Base-by-base conservation (phyloP, 257 asterid species). In the Nicotiana otophora region DNA sequence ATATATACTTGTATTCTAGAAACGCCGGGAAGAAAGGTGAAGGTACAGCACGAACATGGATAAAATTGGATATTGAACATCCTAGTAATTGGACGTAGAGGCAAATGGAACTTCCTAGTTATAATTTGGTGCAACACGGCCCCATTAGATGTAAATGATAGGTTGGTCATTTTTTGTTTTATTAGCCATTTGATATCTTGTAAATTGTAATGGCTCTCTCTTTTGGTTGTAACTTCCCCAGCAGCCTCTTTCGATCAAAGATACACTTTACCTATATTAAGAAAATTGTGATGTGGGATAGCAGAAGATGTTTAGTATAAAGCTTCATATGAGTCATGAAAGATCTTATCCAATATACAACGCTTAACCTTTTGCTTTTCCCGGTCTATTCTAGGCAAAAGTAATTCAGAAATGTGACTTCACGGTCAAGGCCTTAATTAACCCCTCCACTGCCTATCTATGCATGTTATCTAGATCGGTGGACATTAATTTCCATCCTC, bases 351-450 rank as follows among this genome's bases (percentile, higher is more conserved):
- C 39, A 48, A 74, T 74, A 23, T 74, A 48, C 23, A 48, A 14
- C 39, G 33, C 42, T 14, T 64, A 19, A 64, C 20, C 42, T 64
- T 28, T 28, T 14, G 42, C 42, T 64, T 64, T 30, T 19, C 20
- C 12, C 4, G 11, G 42, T 12, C n/a, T 26, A 64, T 14, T 23
- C 33, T 17, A 46, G 61, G 61, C 15, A n/a, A 15, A 72, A 74
- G 61, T 26, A 74, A 74, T 74, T 74, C 23, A 74, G 61, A 74
- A 74, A 46, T 74, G 62, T 48, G 79, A 74, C 61, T 48, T 74
- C 36, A 48, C 15, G 15, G 48, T 72, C 79, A 72, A 72, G 39
- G n/a, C 61, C 60, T 12, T 46, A 23, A 23, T 23, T 23, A 72
- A 23, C 61, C 61, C 3, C 2, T 46, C 39, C 36, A 46, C 39